Base-by-base conservation (phyloP, 306 rosid species). In the Castanea sativa region DNA sequence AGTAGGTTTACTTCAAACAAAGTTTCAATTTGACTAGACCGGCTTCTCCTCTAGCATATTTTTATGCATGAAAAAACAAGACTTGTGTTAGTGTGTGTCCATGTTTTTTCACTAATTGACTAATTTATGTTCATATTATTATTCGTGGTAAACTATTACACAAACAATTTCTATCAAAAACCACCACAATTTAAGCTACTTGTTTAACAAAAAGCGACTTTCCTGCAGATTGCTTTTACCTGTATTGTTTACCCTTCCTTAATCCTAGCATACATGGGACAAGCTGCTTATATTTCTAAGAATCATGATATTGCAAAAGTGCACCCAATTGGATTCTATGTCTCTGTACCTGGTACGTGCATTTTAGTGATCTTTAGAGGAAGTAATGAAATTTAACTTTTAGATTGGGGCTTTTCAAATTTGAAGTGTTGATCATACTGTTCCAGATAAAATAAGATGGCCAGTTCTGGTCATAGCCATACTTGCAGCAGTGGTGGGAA, bases 401-500 rank as follows among this genome's bases (percentile, higher is more conserved):
- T 64, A 27, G 14, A 56, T 10, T 41, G 71, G 68, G 14, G 32
- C 45, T 81, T 61, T 52, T 33, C 71, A 69, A 33, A 74, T 33
- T 73, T 16, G 11, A 64, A 30, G 70, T 79, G 2, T 1, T 33
- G 56, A 64, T 55, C 4, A 25, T 57, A 67, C 74, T 73, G 27
- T 69, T 32, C 16, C 89, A 94, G 98, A 84, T 86, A 85, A 80
- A 60, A 75, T 94, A 81, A 89, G 98, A 80, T 91, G 94, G 97
- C 98, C 98, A 8, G 94, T 94, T 82, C 90, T 92, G 78, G 97
- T 82, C 55, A 94, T 94, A 76, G 98, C 97, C 83, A 94, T 94
- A 84, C 94, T 92, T 76, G 97, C 96, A 45, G 96, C 98, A 10
- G 98, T 94, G 76, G 98, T 94, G 71, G 98, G 98, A 83, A 94